These are phyloP conservation scores for Pestalotiopsis sp. DNA, from an alignment of 2,329 filamentous ascomycete species.

Conservation along the genomic window DNA sequence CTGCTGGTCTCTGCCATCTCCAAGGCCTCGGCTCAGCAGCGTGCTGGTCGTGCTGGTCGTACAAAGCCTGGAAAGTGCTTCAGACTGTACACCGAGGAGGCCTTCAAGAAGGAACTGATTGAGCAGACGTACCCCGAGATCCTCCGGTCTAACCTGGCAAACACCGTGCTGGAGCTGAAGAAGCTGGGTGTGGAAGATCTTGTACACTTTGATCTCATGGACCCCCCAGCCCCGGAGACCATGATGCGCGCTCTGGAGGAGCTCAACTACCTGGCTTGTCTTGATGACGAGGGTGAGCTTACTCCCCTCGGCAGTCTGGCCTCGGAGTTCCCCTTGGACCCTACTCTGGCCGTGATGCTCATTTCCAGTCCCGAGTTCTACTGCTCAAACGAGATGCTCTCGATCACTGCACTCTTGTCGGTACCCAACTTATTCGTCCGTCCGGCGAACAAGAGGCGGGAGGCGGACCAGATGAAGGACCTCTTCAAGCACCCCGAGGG, in stretches of 20 bases:
- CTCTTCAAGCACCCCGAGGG: conserved; percentile 91
- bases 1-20: conserved; percentile 97
- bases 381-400: conserved; percentile 97
- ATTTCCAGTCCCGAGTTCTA: conserved; percentile 98
- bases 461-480: conserved; percentile 96
- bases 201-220: conserved; percentile 98
- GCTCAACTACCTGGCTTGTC: conserved; percentile 93
- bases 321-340: conserved; percentile 94
- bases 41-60: conserved; percentile 98
- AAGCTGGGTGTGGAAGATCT: conserved; percentile 95
- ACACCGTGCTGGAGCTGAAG: conserved; percentile 94
- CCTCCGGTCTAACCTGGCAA: conserved; percentile 89
- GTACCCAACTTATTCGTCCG: conserved; percentile 94
- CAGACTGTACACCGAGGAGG: conserved; percentile 89
- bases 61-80: conserved; percentile 98
- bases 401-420: conserved; percentile 89
- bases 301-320: conserved; percentile 84
- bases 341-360: conserved; percentile 93
- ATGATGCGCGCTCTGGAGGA: conserved; percentile 98
- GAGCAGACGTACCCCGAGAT: conserved; percentile 98
- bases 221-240: conserved; percentile 95
- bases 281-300: conserved; percentile 94
- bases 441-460: conserved; percentile 81
- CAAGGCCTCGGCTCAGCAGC: conserved; percentile 94
- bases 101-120: conserved; percentile 97